These are phyloP conservation scores for Rhypophila decipiens DNA, from an alignment of 495 filamentous ascomycete genomes.

Conservation along the genomic window DNA sequence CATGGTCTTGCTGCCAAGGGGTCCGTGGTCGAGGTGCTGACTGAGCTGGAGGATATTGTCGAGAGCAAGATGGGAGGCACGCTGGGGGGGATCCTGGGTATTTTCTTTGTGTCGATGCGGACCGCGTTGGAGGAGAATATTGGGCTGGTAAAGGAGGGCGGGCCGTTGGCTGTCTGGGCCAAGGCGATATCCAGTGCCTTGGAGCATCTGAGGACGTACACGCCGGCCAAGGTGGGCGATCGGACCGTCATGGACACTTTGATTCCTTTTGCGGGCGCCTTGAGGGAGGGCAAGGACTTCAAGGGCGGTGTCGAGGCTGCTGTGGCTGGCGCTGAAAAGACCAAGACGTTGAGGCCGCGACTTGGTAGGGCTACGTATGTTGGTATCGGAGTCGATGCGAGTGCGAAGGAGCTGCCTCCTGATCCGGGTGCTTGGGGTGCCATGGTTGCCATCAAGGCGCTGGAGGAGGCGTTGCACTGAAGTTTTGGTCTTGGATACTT, in stretches of 20 bases:
- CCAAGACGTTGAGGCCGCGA: slow-evolving; percentile 47
- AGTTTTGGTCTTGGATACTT: too few relatives aligned
- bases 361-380: slow-evolving; percentile 57
- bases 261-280: slow-evolving; percentile 49
- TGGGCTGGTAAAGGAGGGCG: slow-evolving; percentile 19
- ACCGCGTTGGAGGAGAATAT: slow-evolving; percentile 38
- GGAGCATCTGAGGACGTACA: slow-evolving; percentile 41
- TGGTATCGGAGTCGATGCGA: slow-evolving; percentile 36
- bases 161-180: slow-evolving; percentile 29
- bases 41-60: slow-evolving; percentile 49
- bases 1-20: slow-evolving; percentile 31
- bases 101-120: slow-evolving; percentile 53
- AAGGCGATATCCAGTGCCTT: slow-evolving; percentile 30
- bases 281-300: slow-evolving; percentile 39
- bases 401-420: slow-evolving; percentile 42
- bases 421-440: slow-evolving; percentile 59
- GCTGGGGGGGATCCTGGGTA: slow-evolving; percentile 53
- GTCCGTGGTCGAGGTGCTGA: slow-evolving; percentile 44
- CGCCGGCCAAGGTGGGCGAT: slow-evolving; percentile 42
- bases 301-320: slow-evolving; percentile 45
- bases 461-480: too few relatives aligned
- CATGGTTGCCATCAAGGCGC: slow-evolving; percentile 50
- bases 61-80: slow-evolving; percentile 57
- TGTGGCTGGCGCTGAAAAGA: slow-evolving; percentile 47
- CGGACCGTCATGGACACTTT: slow-evolving; percentile 53